Base-by-base conservation (phyloP, 768 basidiomycete species). In the Trametes punicea region DNA sequence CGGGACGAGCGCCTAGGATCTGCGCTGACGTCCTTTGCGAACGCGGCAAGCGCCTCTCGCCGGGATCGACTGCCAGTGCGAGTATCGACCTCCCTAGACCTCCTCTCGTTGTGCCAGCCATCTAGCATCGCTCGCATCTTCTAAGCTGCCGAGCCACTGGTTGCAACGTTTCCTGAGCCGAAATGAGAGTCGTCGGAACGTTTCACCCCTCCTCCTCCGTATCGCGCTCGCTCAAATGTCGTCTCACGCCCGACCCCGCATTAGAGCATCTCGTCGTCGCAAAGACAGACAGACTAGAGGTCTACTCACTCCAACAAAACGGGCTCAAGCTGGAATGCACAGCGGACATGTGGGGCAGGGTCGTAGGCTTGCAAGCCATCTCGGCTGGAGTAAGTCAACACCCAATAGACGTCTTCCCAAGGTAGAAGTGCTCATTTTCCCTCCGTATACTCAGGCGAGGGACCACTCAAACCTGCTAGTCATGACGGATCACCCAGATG, bases 191-290 rank as follows among this genome's bases (percentile, higher is more conserved):
- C 57, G 77, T 91, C 29, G 80, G 84, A 9, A 92, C 90, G 6
- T 90, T 90, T 67, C 88, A 91, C 67, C 78, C 77, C 4, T 79
- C 89, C 2, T 87, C 90, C 1, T 86, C 90, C 1, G 85, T 91
- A 46, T 61, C 83, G 8, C 76, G 75, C 60, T 91, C 89, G 26
- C 65, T 86, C 23, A 90, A 83, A 75, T 90, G 85, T 69, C 72
- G 71, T 5, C 76, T 93, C n/a, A 70, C 78, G 3, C 68, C 79
- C 6, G 71, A 77, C 60, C 49, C 64, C 6, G 74, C 75, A 41
- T 70, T 79, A 9, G 83, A 89, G 40, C 81, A 85, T 65, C 79
- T 93, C 31, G 81, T 87, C 25, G 75, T 90, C 31, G 85, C 82
- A 9, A 90, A 87, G 67, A 68, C 81, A 6, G 81, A 84, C 67